These are phyloP conservation scores for Vitis labrusca DNA, from an alignment of 164 flowering plant genomes.

Conservation along the genomic window DNA sequence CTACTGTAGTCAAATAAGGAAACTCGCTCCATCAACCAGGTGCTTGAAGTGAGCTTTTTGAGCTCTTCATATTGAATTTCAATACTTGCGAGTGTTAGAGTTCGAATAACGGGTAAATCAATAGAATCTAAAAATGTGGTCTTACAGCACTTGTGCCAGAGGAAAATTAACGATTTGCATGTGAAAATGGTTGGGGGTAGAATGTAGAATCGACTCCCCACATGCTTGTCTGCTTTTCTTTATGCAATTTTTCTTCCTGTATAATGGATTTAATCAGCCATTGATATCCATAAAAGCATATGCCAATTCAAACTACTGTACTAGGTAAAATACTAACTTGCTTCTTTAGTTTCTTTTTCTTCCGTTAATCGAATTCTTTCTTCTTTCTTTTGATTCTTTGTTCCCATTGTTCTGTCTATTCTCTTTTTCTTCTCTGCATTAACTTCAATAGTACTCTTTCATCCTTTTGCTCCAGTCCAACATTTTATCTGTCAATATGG, in stretches of 20 bases:
- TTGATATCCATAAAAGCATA: neutral
- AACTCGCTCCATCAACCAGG: no score
- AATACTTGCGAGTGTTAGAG: no score
- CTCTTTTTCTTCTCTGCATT: slow-evolving; percentile 23
- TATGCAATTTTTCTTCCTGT: slow-evolving; percentile 70
- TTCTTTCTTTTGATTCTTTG: slow-evolving; percentile 49
- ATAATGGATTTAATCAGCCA: slow-evolving; percentile 1
- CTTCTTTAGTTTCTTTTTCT: slow-evolving; percentile 58
- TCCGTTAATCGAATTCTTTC: slow-evolving; percentile 26
- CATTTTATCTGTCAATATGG: slow-evolving; percentile 27
- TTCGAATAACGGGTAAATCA: no score
- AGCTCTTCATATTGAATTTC: no score
- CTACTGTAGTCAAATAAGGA: no score
- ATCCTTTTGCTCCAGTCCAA: slow-evolving; percentile 22
- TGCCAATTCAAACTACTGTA: neutral
- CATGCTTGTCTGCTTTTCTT: slow-evolving; percentile 48
- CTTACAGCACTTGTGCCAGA: no score
- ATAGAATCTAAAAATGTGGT: no score
- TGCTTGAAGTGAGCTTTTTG: no score
- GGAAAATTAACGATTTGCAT: no score
- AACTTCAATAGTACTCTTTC: slow-evolving; percentile 15
- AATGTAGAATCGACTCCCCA: no score
- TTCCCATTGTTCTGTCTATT: slow-evolving; percentile 27
- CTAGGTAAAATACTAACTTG: slow-evolving; percentile 47
- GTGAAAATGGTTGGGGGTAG: no score